These are phyloP conservation scores for Pachysolen tannophilus DNA, from an alignment of 805 yeast species.

Conservation along the genomic window DNA sequence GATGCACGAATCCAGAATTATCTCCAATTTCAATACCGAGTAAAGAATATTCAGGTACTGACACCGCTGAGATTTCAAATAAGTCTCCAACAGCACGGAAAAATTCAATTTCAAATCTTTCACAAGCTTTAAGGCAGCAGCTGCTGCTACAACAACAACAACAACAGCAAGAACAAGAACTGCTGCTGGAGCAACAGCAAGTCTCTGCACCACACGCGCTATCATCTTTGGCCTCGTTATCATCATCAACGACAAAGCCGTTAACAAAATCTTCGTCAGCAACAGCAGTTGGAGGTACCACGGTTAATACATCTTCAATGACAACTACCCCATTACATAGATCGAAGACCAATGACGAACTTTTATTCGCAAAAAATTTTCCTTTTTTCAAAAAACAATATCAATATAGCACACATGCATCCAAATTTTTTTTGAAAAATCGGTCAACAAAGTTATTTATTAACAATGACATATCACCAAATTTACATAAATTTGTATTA, in stretches of 20 bases:
- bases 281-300: too few species aligned
- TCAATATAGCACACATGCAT: constrained; percentile 42
- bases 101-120: constrained; percentile 3
- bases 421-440: constrained; percentile 37
- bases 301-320: constrained; percentile 4
- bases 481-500: constrained; percentile 55
- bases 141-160: constrained; percentile 1
- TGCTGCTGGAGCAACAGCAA: constrained; percentile 1
- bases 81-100: constrained; percentile 1
- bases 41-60: background rate
- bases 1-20: constrained; percentile 4
- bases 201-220: too few species aligned
- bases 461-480: constrained; percentile 55
- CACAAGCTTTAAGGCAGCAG: constrained; percentile 3
- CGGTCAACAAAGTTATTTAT: constrained; percentile 35
- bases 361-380: constrained; percentile 67
- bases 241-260: constrained; percentile 11
- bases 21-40: constrained; percentile 14
- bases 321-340: constrained; percentile 1
- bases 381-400: constrained; percentile 67
- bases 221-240: constrained; percentile 4
- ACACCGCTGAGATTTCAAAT: background rate
- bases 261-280: constrained; percentile 3
- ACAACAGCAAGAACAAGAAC: background rate
- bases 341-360: constrained; percentile 38